phyloP scores from a whole-genome alignment of 1,139 yeast species.

The Yamadazyma friedrichii region DNA sequence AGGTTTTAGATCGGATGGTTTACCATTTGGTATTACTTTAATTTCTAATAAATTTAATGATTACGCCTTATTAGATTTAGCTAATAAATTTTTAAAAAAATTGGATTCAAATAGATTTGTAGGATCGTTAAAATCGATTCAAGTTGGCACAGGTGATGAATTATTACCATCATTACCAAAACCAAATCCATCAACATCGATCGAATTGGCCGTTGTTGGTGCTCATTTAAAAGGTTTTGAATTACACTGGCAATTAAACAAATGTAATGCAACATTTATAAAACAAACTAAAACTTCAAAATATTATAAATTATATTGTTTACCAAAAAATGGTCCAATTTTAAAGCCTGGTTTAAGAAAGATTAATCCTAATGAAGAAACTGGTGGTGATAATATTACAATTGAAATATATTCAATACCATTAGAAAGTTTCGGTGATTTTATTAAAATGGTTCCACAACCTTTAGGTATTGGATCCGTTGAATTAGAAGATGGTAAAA shows the following conservation, averaged over 20 bases:
- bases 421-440: constrained; percentile 69
- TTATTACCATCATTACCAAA: constrained; percentile 38
- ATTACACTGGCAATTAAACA: constrained; percentile 89
- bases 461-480: constrained; percentile 95
- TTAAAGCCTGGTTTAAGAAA: constrained; percentile 88
- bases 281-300: constrained; percentile 66
- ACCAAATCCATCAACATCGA: constrained; percentile 23
- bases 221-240: constrained; percentile 90
- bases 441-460: constrained; percentile 84
- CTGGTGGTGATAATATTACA: constrained; percentile 58
- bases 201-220: constrained; percentile 88
- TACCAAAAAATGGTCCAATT: constrained; percentile 78
- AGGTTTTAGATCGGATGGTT: constrained; percentile 79
- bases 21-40: constrained; percentile 88
- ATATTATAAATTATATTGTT: constrained; percentile 76
- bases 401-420: constrained; percentile 87
- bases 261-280: constrained; percentile 75
- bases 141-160: constrained; percentile 34
- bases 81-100: constrained; percentile 61
- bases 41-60: constrained; percentile 82
- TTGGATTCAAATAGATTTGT: constrained; percentile 28
- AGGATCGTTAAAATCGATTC: constrained; percentile 43
- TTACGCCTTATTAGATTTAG: constrained; percentile 82
- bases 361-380: constrained; percentile 31
- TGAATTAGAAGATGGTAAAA: constrained; percentile 72